Evolutionary conservation across 2,329 filamentous ascomycete species (phyloP), one percentile per base, ranked within the genome.

Genomic region (Colletotrichum sp.): DNA sequence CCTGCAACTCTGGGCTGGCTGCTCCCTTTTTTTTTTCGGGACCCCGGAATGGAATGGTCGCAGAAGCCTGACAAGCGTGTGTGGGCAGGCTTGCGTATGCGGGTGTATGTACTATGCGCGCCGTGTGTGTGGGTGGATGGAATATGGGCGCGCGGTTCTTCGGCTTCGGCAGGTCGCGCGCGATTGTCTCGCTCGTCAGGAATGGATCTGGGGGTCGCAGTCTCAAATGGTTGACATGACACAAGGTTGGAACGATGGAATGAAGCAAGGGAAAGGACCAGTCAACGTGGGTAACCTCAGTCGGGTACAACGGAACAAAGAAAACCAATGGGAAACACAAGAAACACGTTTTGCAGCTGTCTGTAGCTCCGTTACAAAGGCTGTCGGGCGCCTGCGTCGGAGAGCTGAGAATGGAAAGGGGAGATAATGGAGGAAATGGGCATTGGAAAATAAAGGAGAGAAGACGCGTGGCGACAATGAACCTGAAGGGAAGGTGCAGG

Each of bases 381-480:
- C 44, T 64, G 12, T 60, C 28, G 64, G 64, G 70, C 70, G 70
- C 73, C 64, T 59, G 64, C 32, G 70, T 68, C 59, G 59, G 59
- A 76, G 39, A 68, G 55, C 69, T 32, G 21, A 36, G 44, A 36
- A 30, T 52, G n/a, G 44, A 21, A 21, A 13, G 44, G 44, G 44
- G 24, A 36, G 4, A 16, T 21, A 44, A 24, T 8, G 62, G 16
- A 55, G 39, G 21, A 13, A 16, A 59, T 10, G 7, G 13, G 8
- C 15, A 55, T 26, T 28, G 59, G 36, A 15, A 36, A 21, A 52
- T 49, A 64, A 63, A 75, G 55, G 72, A 76, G 60, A 75, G 62
- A 75, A 68, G 72, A 76, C 71, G 75, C 71, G 72, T 76, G 75
- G 71, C 72, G 66, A 75, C 26, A 67, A 39, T 39, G 30, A 52